phyloP scores from a whole-genome alignment of 169 alveolate genomes.

The Cryptosporidium canis region DNA sequence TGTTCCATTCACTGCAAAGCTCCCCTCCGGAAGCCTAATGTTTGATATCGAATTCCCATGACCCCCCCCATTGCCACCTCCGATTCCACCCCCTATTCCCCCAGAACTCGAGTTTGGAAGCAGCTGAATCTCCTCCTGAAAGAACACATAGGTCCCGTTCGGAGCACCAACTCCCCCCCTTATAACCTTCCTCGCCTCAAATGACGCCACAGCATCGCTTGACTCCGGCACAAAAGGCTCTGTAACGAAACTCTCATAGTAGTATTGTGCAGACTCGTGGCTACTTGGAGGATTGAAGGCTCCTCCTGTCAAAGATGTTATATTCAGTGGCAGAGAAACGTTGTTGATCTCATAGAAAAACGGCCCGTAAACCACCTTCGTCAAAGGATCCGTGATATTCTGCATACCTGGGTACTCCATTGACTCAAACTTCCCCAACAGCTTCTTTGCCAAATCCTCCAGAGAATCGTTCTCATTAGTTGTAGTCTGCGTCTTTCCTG shows the following conservation, averaged over 20 bases:
- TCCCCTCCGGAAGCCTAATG: conserved; percentile 39
- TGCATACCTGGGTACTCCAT: conserved; percentile 62
- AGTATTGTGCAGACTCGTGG: conserved; percentile 61
- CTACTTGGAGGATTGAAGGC: conserved; percentile 63
- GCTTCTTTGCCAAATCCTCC: conserved; percentile 35
- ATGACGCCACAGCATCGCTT: conserved; percentile 15
- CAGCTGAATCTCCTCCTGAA: conserved; percentile 64
- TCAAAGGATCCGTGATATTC: conserved; percentile 46
- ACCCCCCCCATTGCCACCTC: background rate
- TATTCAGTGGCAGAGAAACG: conserved; percentile 60
- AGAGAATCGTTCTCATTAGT: conserved; percentile 4
- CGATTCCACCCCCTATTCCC: background rate
- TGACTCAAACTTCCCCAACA: conserved; percentile 36
- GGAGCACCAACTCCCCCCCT: conserved; percentile 73
- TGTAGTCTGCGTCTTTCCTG: background rate
- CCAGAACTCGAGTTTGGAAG: conserved; percentile 36
- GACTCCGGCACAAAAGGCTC: conserved; percentile 55
- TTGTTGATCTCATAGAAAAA: conserved; percentile 61
- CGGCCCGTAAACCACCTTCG: conserved; percentile 57
- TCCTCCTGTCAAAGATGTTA: conserved; percentile 64
- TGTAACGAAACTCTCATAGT: conserved; percentile 65
- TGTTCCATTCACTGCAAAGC: conserved; percentile 63
- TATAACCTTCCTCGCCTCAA: conserved; percentile 61
- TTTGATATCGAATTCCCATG: conserved; percentile 10
- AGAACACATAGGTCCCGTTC: conserved; percentile 60